Base-by-base conservation (phyloP, 179 eudicot genomes). In the Beta lomatogona region DNA sequence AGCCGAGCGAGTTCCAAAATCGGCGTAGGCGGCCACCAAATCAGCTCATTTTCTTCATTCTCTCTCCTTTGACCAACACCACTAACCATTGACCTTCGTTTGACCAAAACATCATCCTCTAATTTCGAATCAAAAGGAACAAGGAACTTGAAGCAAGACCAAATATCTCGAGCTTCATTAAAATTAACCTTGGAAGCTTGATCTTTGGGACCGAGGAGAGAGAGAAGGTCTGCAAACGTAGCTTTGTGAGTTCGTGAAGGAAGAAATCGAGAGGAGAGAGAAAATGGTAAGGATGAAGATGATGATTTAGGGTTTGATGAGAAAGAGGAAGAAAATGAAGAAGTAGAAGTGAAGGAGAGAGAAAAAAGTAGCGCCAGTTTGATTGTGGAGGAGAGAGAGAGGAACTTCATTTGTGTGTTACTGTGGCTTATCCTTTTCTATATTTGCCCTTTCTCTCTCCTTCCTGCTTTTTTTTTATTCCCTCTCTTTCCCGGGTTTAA, bases 1-100 rank as follows among this genome's bases (percentile, higher is more conserved):
- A 95, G 87, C 1, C 92, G 89, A 52, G 97, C 98, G 25, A 93
- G 91, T 79, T 95, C 98, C 89, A 89, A 25, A 48, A 95, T 91
- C 21, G 91, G 77, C n/a, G 74, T 63, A 25, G 97, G 98, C 18
- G 98, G 98, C 85, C 87, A 85, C 94, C 92, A 87, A 25, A 95
- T 81, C 61, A 88, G 80, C 65, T 88, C 90, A 84, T 95, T 77
- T 79, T 81, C 87, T 13, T 78, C 77, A 68, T 46, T 80, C 75
- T 82, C 85, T 45, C 76, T 82, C 76, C 78, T 36, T 41, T 44
- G 76, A 84, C 52, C 78, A 19, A 25, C n/a, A 6, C 45, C 11
- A 4, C 77, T 15, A 11, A 6, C 46, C 80, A 66, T 64, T 6
- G 85, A 82, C 86, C 85, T 72, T 54, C 85, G 83, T 0, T 68